Percentiles rank a stretch among this genome's conserved stretches.
These are phyloP conservation scores for Pyrus communis DNA, from an alignment of 306 rosid species.

Conservation along the genomic window DNA sequence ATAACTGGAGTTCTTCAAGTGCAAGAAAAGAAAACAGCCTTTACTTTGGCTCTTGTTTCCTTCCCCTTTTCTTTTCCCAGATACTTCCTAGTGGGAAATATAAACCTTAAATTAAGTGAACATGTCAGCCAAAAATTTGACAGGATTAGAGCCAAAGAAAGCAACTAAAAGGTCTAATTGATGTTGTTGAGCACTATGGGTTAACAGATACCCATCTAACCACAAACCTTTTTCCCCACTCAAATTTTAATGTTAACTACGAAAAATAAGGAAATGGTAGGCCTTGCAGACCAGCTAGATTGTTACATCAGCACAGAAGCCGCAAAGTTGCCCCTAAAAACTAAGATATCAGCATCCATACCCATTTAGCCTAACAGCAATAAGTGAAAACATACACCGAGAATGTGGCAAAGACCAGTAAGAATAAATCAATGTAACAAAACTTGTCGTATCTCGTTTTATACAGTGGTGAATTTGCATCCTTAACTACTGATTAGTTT, in stretches of 20 bases:
- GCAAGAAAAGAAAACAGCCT: constrained; percentile 28
- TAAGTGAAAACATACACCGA: neutral
- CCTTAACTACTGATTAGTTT: neutral
- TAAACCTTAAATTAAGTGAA: constrained; percentile 24
- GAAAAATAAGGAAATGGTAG: neutral
- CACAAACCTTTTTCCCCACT: neutral
- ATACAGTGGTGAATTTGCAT: neutral
- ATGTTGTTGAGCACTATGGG: constrained; percentile 27
- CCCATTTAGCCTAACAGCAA: neutral
- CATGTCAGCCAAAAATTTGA: constrained; percentile 29
- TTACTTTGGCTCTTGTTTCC: constrained; percentile 27
- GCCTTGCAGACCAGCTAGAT: neutral
- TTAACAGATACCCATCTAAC: neutral
- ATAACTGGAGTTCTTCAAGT: constrained; percentile 8
- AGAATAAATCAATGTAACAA: neutral
- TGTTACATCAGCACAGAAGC: neutral
- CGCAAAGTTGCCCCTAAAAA: neutral
- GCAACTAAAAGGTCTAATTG: constrained; percentile 12
- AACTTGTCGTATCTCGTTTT: neutral
- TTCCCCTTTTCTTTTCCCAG: constrained; percentile 11
- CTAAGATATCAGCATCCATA: neutral
- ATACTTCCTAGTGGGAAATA: constrained; percentile 21
- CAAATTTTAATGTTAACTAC: neutral
- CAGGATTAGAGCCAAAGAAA: constrained; percentile 14
- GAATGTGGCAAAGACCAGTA: neutral